phyloP scores from a whole-genome alignment of 495 filamentous ascomycete species.

The Aspergillus asperescens region DNA sequence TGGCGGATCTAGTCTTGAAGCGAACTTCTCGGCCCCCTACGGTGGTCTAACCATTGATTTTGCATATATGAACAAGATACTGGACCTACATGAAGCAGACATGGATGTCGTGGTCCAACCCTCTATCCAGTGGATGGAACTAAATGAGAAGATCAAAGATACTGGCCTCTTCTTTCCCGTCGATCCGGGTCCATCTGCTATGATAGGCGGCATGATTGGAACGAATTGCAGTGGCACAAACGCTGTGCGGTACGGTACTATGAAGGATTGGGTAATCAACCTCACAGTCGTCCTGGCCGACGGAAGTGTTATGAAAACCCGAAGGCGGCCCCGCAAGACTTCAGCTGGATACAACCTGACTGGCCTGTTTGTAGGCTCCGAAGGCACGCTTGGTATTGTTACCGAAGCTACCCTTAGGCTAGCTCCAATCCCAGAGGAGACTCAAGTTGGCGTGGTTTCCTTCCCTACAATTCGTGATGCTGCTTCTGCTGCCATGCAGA shows the following conservation, averaged over 20 bases:
- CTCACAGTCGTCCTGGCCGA: slow-evolving; percentile 91
- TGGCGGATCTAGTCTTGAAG: slow-evolving; percentile 82
- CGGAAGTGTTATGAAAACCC: slow-evolving; percentile 84
- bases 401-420: slow-evolving; percentile 85
- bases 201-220: slow-evolving; percentile 95
- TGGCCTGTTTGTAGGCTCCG: slow-evolving; percentile 80
- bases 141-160: slow-evolving; percentile 72
- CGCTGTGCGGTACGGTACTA: slow-evolving; percentile 88
- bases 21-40: slow-evolving; percentile 78
- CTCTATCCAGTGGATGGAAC: slow-evolving; percentile 81
- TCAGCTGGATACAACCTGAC: slow-evolving; percentile 86
- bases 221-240: slow-evolving; percentile 94
- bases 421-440: slow-evolving; percentile 67
- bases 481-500: slow-evolving; percentile 70
- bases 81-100: slow-evolving; percentile 75
- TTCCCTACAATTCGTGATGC: slow-evolving; percentile 75
- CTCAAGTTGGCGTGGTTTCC: slow-evolving; percentile 76
- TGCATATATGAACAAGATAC: slow-evolving; percentile 73
- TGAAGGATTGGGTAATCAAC: slow-evolving; percentile 92
- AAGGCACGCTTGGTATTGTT: slow-evolving; percentile 85
- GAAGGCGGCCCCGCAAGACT: slow-evolving; percentile 57
- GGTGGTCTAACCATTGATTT: slow-evolving; percentile 90
- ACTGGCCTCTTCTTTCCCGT: slow-evolving; percentile 85
- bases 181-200: slow-evolving; percentile 64
- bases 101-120: slow-evolving; percentile 93